Evolutionary conservation across 306 rosid species (phyloP).

Genomic region (Betula pendula): DNA sequence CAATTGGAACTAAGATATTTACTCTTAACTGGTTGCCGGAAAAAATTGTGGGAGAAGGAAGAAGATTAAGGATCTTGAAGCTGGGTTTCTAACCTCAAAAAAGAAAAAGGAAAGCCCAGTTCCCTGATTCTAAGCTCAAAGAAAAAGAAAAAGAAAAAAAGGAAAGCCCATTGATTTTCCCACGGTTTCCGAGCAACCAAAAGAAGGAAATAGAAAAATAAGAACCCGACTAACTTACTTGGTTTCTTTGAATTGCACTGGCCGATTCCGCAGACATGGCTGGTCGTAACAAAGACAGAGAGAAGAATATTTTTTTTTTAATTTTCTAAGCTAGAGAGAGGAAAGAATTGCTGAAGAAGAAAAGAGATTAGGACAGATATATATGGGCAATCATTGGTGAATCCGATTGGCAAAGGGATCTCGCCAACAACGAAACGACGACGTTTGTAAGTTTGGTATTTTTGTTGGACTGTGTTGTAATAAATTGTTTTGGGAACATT

Average conservation of each 20-base stretch:
- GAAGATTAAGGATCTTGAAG: neutral
- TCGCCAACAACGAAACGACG: neutral
- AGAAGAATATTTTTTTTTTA: neutral
- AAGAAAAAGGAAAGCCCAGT: neutral
- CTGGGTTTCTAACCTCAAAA: neutral
- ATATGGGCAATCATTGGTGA: neutral
- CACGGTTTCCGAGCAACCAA: conserved; percentile 1
- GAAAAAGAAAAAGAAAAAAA: too few relatives aligned
- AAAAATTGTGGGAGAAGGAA: neutral
- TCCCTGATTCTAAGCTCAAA: conserved; percentile 10
- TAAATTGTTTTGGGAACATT: too few relatives aligned
- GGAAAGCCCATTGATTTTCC: neutral
- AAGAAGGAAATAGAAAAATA: neutral
- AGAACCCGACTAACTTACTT: conserved; percentile 50
- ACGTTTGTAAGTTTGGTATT: neutral
- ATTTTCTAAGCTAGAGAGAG: neutral
- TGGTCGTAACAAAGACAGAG: conserved; percentile 21
- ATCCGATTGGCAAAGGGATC: neutral
- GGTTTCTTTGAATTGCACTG: conserved; percentile 66
- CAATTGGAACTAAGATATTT: neutral
- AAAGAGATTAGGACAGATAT: neutral
- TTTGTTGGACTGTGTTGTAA: neutral
- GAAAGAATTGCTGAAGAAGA: neutral
- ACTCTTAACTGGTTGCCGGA: neutral
- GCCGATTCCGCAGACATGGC: conserved; percentile 92